A percentile compares a stretch with the other conserved stretches of the same genome.
phyloP scores from a whole-genome alignment of 1,284 basidiomycete species.

The Ceratobasidium sp. region DNA sequence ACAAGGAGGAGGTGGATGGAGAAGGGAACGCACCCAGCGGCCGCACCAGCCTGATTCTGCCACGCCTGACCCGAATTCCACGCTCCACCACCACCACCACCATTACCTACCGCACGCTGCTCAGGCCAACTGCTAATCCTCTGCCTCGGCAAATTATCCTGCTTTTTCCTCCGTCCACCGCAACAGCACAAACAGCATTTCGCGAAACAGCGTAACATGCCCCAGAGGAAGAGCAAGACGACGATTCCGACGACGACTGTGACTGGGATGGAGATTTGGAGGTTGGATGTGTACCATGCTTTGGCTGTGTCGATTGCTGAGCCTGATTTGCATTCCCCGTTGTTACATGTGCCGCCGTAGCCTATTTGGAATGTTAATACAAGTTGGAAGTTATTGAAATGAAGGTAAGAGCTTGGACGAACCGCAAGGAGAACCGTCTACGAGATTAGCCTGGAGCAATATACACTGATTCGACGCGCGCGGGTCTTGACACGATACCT shows the following conservation, averaged over 20 bases:
- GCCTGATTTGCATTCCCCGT: conserved; percentile 73
- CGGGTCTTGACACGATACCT: conserved; percentile 84
- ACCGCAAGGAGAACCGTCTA: conserved; percentile 90
- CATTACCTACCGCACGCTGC: background rate
- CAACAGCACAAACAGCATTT: conserved; percentile 26
- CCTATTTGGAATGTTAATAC: conserved; percentile 55
- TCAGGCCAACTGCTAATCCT: conserved; percentile 35
- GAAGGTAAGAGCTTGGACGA: conserved; percentile 47
- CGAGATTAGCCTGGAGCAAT: conserved; percentile 76
- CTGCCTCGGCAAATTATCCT: background rate
- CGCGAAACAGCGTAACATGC: conserved; percentile 15
- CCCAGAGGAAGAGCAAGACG: conserved; percentile 63
- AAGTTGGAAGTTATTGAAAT: background rate
- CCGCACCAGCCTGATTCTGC: conserved; percentile 28
- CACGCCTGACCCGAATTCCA: conserved; percentile 31
- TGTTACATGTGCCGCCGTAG: conserved; percentile 75
- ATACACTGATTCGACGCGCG: conserved; percentile 70
- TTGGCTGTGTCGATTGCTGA: conserved; percentile 71
- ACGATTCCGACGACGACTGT: conserved; percentile 76
- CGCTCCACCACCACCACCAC: too few relatives aligned
- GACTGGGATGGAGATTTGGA: conserved; percentile 83
- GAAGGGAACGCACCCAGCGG: conserved; percentile 20
- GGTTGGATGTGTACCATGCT: conserved; percentile 79
- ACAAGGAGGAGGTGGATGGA: background rate
- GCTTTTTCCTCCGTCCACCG: background rate